Evolutionary conservation across 2,329 filamentous ascomycete genomes (phyloP), one percentile per base, ranked within the genome.

Genomic region (Hypoxylon sp.): DNA sequence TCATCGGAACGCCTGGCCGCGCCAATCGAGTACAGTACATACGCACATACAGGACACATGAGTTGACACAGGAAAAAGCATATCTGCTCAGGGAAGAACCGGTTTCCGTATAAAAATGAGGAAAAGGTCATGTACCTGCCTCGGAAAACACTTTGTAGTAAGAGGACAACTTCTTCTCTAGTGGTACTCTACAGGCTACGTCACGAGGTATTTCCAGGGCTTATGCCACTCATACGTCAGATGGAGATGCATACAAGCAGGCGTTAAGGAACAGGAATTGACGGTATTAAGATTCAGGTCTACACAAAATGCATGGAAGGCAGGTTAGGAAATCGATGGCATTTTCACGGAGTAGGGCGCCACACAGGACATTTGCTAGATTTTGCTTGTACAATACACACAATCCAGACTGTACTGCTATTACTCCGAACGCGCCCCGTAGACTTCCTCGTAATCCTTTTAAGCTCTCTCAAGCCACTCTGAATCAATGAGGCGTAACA

Each of bases 1-100:
- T 58, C 30, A 37, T 17, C 40, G 27, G 25, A 27, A 44, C 61
- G 61, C 61, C 61, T 54, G 61, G 61, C 30, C 55, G 55, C 61
- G 31, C 42, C 50, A 40, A 13, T 50, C 27, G 53, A 63, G 37
- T 22, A 44, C 42, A 27, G 25, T 27, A 27, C 25, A 27, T 27
- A 40, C 31, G 10, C 31, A 33, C 31, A 37, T 20, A 60, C 42
- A 55, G 59, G 40, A 59, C 11, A 59, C 59, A 63, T 20, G 48
- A 20, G 14, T 33, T 27, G 10, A 44, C 40, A 25, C 27, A 14
- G 42, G 42, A 37, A 25, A 20, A 14, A n/a, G 17, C 10, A 33
- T 49, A 22, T 22, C 14, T 13, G 17, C 33, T 37, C 22, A 46
- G 61, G 35, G 48, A 58, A 31, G 30, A 46, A 35, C 22, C 14